Evolutionary conservation across 2,329 filamentous ascomycete species (phyloP).

Genomic region (Arthroderma uncinatum): DNA sequence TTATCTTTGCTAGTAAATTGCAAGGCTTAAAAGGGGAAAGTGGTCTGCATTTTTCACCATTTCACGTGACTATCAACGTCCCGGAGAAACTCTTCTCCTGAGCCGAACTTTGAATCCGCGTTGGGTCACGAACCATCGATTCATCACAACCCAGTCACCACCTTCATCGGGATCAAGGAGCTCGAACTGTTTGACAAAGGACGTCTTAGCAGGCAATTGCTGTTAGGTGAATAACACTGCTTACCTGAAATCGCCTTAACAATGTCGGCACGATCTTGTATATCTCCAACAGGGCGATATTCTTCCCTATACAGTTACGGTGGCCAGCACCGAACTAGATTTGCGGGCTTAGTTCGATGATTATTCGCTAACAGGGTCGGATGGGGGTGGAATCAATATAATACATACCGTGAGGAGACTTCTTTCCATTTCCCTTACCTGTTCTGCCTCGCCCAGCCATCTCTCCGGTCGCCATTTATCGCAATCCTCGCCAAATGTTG

Average conservation of each 20-base stretch:
- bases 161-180: neutral
- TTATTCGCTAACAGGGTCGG: slow-evolving; percentile 42
- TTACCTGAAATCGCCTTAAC: slow-evolving; percentile 39
- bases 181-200: neutral
- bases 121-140: slow-evolving; percentile 7
- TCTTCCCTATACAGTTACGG: slow-evolving; percentile 41
- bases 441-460: slow-evolving; percentile 36
- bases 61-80: neutral
- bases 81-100: slow-evolving; percentile 1
- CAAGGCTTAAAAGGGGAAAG: no score
- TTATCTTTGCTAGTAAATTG: no score
- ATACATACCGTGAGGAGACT: neutral
- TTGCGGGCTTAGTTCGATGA: slow-evolving; percentile 28
- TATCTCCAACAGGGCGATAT: slow-evolving; percentile 20
- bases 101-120: slow-evolving; percentile 1
- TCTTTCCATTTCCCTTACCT: slow-evolving; percentile 13
- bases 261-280: slow-evolving; percentile 27
- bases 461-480: slow-evolving; percentile 45
- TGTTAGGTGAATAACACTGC: neutral
- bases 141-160: slow-evolving; percentile 6
- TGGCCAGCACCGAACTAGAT: slow-evolving; percentile 46
- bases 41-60: no score
- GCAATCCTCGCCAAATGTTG: slow-evolving; percentile 58
- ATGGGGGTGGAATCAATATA: slow-evolving; percentile 5
- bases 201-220: neutral